These are phyloP conservation scores for Lecanicillium sp. DNA, from an alignment of 2,329 filamentous ascomycete genomes.

Conservation along the genomic window DNA sequence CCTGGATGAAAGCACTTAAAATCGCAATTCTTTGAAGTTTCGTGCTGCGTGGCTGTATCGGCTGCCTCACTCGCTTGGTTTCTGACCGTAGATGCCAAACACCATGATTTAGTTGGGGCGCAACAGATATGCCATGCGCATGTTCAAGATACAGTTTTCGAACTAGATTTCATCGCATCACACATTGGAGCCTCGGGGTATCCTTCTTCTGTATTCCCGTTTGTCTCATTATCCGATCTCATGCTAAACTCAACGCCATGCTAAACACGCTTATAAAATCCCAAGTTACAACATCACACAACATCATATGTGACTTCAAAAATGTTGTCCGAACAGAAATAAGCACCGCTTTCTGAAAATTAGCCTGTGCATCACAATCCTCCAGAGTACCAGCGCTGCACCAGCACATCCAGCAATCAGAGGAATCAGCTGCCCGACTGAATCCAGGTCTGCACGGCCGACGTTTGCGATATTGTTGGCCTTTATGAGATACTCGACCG, in stretches of 20 bases:
- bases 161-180: too few relatives aligned
- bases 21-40: background rate
- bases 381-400: constrained; percentile 17
- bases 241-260: too few relatives aligned
- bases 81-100: too few relatives aligned
- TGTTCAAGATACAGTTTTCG: too few relatives aligned
- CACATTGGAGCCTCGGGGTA: too few relatives aligned
- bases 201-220: too few relatives aligned
- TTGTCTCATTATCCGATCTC: background rate
- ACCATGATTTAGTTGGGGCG: too few relatives aligned
- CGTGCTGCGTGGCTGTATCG: too few relatives aligned
- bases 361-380: constrained; percentile 16
- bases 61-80: too few relatives aligned
- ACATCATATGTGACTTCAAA: too few relatives aligned
- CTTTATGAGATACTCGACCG: constrained; percentile 19
- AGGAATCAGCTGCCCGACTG: constrained; percentile 21
- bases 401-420: constrained; percentile 20
- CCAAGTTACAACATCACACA: too few relatives aligned
- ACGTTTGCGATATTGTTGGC: constrained; percentile 17
- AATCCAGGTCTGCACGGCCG: constrained; percentile 10
- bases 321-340: constrained; percentile 18
- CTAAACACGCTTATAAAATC: background rate
- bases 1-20: background rate
- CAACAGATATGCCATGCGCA: too few relatives aligned
- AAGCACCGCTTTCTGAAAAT: constrained; percentile 17